Conservation (phyloP, 2,329 filamentous ascomycete species). For the Talaromyces funiculosus region DNA sequence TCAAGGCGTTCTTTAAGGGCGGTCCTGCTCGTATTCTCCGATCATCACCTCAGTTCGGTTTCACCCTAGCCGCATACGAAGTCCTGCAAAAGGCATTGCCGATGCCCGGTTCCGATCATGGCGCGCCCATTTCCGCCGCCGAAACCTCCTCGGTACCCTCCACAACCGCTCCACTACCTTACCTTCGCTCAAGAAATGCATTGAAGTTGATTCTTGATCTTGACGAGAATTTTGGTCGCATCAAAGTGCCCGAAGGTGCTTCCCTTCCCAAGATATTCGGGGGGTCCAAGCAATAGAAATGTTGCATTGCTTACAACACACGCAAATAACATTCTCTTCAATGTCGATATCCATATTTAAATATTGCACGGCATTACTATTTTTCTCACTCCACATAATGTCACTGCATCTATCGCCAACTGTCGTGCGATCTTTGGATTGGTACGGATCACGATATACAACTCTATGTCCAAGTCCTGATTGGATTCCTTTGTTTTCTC, state of each 20-base stretch:
- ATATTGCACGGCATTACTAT: background rate
- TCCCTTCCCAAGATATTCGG: conserved; percentile 35
- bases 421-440: background rate
- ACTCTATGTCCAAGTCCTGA: background rate
- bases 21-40: conserved; percentile 91
- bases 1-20: conserved; percentile 97
- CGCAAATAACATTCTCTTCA: background rate
- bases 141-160: conserved; percentile 61
- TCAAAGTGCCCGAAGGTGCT: conserved; percentile 50
- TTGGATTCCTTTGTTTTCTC: background rate
- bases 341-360: background rate
- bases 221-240: conserved; percentile 83
- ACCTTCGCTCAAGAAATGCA: conserved; percentile 75
- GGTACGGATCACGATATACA: conserved; percentile 1
- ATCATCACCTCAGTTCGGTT: conserved; percentile 95
- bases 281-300: conserved; percentile 23
- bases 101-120: conserved; percentile 59
- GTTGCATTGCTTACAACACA: background rate
- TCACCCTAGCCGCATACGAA: conserved; percentile 94
- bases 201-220: conserved; percentile 93
- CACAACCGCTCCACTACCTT: conserved; percentile 59
- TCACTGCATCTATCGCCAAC: conserved; percentile 2
- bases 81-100: conserved; percentile 77
- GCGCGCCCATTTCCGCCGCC: conserved; percentile 48
- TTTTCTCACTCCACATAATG: background rate